Percentiles rank a stretch among this genome's conserved stretches.
Evolutionary conservation across 2,329 filamentous ascomycete genomes (phyloP).

Genomic region (Apiospora rasikravindrae): DNA sequence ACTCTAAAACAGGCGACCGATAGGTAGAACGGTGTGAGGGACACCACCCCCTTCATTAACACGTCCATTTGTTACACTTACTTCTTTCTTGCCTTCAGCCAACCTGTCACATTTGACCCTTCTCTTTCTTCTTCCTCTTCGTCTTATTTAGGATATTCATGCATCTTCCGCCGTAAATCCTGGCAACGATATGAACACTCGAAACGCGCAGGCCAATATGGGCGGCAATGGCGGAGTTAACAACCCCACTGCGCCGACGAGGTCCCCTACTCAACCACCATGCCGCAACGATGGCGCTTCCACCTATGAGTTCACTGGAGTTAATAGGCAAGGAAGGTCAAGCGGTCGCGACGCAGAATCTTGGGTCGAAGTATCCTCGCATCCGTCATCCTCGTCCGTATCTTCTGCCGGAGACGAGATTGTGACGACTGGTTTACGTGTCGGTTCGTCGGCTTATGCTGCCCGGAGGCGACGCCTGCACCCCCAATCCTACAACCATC

Average conservation of each 20-base stretch:
- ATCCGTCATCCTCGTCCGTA: conserved; percentile 90
- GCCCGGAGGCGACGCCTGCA: conserved; percentile 62
- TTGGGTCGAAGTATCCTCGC: conserved; percentile 93
- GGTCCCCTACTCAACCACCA: conserved; percentile 27
- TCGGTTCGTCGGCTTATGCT: conserved; percentile 66
- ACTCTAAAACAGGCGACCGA: neutral
- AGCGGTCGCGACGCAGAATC: conserved; percentile 71
- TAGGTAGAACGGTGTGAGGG: neutral
- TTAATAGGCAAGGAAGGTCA: conserved; percentile 30
- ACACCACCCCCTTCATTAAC: neutral
- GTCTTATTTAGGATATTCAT: neutral
- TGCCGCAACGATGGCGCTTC: conserved; percentile 37
- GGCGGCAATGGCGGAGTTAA: conserved; percentile 27
- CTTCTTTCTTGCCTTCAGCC: neutral
- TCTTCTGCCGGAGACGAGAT: conserved; percentile 88
- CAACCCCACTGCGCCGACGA: conserved; percentile 27
- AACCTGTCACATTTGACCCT: neutral
- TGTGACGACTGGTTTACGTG: conserved; percentile 83
- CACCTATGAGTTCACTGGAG: conserved; percentile 22
- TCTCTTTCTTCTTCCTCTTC: neutral
- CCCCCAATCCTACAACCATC: conserved; percentile 33
- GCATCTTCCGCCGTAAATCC: conserved; percentile 17
- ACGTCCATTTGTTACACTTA: neutral
- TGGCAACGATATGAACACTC: conserved; percentile 29
- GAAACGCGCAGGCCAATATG: conserved; percentile 29